Evolutionary conservation across 176 grass and related monocot genomes (phyloP).

Genomic region (Zoysia pacifica): DNA sequence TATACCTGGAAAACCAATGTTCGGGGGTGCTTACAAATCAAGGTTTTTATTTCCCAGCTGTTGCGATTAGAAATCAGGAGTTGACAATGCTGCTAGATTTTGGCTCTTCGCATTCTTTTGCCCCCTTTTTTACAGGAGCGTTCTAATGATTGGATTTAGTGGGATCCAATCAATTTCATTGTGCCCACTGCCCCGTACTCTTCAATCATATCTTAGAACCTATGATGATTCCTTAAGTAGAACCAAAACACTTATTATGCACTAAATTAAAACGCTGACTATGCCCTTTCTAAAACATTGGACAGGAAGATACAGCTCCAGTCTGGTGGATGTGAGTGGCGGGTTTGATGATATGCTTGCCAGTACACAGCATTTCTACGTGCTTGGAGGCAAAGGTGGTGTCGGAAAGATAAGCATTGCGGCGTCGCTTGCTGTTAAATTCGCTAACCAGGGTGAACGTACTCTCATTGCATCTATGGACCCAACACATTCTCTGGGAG

Average conservation of each 20-base stretch:
- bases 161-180: neutral
- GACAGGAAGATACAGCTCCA: constrained; percentile 30
- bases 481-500: constrained; percentile 39
- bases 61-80: neutral
- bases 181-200: neutral
- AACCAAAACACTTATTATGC: neutral
- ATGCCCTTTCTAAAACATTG: constrained; percentile 11
- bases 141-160: neutral
- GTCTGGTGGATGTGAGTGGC: constrained; percentile 34
- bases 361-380: constrained; percentile 27
- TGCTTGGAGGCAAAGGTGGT: constrained; percentile 56
- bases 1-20: neutral
- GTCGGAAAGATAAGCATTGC: constrained; percentile 58
- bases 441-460: constrained; percentile 43
- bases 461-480: constrained; percentile 48
- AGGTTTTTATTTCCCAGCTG: neutral
- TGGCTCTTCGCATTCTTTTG: neutral
- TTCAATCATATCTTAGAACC: neutral
- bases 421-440: constrained; percentile 45
- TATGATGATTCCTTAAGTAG: neutral
- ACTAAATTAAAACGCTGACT: neutral
- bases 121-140: neutral
- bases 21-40: neutral
- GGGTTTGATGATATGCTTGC: constrained; percentile 40
- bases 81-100: neutral